A percentile compares a stretch with the other conserved stretches of the same genome.
phyloP scores from a whole-genome alignment of 306 rosid species.

The Potentilla sterilis region DNA sequence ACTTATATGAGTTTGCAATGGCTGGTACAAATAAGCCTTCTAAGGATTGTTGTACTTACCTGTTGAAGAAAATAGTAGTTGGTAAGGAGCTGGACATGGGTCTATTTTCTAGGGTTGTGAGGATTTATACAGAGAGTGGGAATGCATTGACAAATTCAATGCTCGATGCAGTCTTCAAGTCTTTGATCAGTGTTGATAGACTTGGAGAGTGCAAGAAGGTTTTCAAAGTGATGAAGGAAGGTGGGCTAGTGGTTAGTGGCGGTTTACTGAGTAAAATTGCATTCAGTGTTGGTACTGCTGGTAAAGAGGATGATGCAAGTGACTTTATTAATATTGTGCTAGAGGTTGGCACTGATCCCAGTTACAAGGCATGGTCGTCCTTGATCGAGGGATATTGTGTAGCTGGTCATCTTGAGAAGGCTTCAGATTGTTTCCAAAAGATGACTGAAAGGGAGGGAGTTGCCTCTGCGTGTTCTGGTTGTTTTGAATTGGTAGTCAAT shows the following conservation, averaged over 20 bases:
- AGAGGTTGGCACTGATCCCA: constrained; percentile 38
- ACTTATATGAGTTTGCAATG: constrained; percentile 77
- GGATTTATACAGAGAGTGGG: constrained; percentile 46
- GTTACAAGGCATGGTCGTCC: constrained; percentile 51
- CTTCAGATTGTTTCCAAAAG: constrained; percentile 47
- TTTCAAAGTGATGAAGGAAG: constrained; percentile 63
- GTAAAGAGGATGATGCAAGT: constrained; percentile 49
- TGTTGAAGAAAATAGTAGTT: constrained; percentile 55
- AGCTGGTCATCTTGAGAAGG: constrained; percentile 56
- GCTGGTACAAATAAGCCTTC: constrained; percentile 59
- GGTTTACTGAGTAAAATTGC: constrained; percentile 47
- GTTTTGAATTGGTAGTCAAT: constrained; percentile 48
- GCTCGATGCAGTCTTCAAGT: constrained; percentile 50
- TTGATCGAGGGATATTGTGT: constrained; percentile 57
- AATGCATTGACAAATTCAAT: constrained; percentile 47
- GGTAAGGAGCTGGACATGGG: constrained; percentile 50
- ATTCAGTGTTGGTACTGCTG: constrained; percentile 42
- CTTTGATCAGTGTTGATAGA: constrained; percentile 61
- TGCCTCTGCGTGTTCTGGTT: constrained; percentile 37
- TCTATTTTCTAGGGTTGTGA: constrained; percentile 53
- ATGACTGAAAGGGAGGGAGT: constrained; percentile 60
- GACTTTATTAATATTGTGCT: constrained; percentile 49
- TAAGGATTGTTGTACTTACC: constrained; percentile 38
- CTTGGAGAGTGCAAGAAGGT: constrained; percentile 44
- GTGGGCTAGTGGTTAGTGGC: constrained; percentile 48